Evolutionary conservation across 257 asterid species (phyloP).

Genomic region (Solanum chaucha): DNA sequence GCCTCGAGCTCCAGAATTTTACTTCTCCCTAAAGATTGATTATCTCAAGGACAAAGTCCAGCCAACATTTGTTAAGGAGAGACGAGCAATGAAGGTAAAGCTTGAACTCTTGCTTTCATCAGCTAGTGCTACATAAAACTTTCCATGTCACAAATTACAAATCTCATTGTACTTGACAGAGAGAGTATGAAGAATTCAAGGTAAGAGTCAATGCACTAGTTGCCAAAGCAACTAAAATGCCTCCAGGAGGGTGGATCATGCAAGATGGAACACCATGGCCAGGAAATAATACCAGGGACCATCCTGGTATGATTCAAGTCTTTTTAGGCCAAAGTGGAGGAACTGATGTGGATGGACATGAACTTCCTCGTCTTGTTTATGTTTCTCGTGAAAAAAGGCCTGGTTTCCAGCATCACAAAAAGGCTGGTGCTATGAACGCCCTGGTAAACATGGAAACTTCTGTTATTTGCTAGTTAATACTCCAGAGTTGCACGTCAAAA

Average conservation of each 20-base stretch:
- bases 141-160: neutral
- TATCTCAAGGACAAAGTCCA: conserved; percentile 91
- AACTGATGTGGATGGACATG: conserved; percentile 77
- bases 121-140: neutral
- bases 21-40: conserved; percentile 85
- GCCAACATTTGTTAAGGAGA: conserved; percentile 90
- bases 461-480: neutral
- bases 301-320: conserved; percentile 99
- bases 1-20: conserved; percentile 97
- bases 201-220: conserved; percentile 85
- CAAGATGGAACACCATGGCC: conserved; percentile 99
- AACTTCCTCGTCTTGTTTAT: conserved; percentile 91
- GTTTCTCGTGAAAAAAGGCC: conserved; percentile 99
- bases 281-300: conserved; percentile 92
- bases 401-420: conserved; percentile 94
- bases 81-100: conserved; percentile 93
- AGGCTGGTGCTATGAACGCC: conserved; percentile 97
- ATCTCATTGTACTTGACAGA: conserved; percentile 30
- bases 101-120: neutral
- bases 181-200: conserved; percentile 96
- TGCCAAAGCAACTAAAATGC: conserved; percentile 86
- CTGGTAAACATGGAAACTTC: conserved; percentile 46
- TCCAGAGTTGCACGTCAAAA: neutral
- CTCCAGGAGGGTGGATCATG: conserved; percentile 97
- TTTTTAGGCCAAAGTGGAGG: conserved; percentile 97